These are phyloP conservation scores for Taiozyma sp. DNA, from an alignment of 1,139 yeast genomes.

Conservation along the genomic window DNA sequence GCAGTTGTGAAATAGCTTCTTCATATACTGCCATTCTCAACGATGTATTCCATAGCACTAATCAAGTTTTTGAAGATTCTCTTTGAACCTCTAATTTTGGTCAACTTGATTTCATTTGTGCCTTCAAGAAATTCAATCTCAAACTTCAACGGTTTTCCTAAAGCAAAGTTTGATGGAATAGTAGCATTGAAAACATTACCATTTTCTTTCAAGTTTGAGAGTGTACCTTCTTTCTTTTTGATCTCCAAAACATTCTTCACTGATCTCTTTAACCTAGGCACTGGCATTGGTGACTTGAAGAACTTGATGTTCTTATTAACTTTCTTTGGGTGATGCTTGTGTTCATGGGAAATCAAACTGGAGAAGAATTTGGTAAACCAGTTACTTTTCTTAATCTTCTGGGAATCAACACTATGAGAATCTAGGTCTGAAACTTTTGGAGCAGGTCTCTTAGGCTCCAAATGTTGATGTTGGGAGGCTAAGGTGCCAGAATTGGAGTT, in stretches of 20 bases:
- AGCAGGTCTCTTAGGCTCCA: constrained; percentile 40
- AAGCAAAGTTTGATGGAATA: constrained; percentile 44
- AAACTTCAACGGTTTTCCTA: constrained; percentile 45
- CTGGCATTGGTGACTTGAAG: constrained; percentile 17
- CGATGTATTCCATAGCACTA: constrained; percentile 36
- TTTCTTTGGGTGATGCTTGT: constrained; percentile 1
- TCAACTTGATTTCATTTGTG: constrained; percentile 35
- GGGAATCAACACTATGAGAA: constrained; percentile 5
- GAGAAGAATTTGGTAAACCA: constrained; percentile 25
- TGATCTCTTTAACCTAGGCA: constrained; percentile 19
- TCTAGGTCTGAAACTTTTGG: constrained; percentile 35
- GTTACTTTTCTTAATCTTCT: constrained; percentile 20
- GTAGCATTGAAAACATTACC: constrained; percentile 42
- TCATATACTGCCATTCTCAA: constrained; percentile 27
- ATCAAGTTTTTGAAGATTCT: constrained; percentile 49
- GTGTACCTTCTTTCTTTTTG: constrained; percentile 48
- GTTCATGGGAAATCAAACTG: constrained; percentile 13
- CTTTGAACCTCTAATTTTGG: constrained; percentile 51
- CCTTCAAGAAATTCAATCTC: constrained; percentile 36
- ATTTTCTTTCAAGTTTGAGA: constrained; percentile 34
- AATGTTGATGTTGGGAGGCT: not conserved
- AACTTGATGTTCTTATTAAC: constrained; percentile 4
- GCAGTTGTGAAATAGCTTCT: too few species aligned
- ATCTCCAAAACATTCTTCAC: constrained; percentile 34
- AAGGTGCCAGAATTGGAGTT: constrained; percentile 12